Base-by-base conservation (phyloP, 768 basidiomycete species). In the Crepidotus variabilis region DNA sequence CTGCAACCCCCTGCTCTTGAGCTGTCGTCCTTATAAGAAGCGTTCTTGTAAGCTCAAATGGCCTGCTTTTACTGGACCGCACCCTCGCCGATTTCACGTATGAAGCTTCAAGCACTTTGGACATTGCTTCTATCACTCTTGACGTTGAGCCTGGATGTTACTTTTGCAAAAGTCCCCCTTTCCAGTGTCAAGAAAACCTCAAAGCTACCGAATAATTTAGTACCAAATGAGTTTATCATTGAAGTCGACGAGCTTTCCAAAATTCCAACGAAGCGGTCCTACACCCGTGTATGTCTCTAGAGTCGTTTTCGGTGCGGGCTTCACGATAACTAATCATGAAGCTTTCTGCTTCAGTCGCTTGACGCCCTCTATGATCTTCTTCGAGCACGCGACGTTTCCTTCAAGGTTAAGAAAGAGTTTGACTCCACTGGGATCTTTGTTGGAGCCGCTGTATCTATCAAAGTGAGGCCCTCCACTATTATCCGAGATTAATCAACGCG, bases 201-300 rank as follows among this genome's bases (percentile, higher is more conserved):
- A 9, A 76, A 73, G 47, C 57, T 73, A 16, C 68, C 70, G 13
- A 23, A 36, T 9, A 51, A 46, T 33, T 71, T 65, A 51, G 69
- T 81, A 11, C 70, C 78, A 10, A 80, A 82, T 65, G 78, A 76
- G 57, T 85, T 81, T 60, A 82, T 86, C 54, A 73, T 86, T 53
- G 84, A 86, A 61, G 75, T 85, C 16, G 78, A 82, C 50, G 61
- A 59, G 45, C 36, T 70, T 39, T 70, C 75, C 24, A 62, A 68
- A 51, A 72, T 77, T 49, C 67, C 73, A 14, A 68, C 53, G 21
- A 78, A 74, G 57, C 66, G 73, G 18, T 70, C 71, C 3, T 61
- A 63, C 60, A 49, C 61, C 49, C 63, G 67, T 21, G 69, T 71
- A 63, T 23, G 70, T 65, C 11, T 5, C 28, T 35, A 36, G 32